A percentile compares a stretch with the other conserved stretches of the same genome.
phyloP scores from a whole-genome alignment of 2,329 filamentous ascomycete genomes.

The Trichothecium sympodiale region DNA sequence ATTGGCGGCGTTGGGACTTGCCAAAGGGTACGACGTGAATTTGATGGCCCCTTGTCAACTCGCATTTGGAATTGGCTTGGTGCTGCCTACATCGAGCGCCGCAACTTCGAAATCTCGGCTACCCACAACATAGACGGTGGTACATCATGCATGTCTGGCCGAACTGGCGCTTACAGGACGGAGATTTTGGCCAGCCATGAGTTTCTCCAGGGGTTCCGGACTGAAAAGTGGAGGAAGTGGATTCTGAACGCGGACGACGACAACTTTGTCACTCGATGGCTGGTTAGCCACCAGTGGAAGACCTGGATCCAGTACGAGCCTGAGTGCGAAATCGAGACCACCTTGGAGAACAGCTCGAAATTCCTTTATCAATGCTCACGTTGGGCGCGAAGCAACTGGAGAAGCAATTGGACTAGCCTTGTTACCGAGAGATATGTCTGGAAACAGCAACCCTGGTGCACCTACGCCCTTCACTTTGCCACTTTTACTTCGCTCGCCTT shows the following conservation, averaged over 20 bases:
- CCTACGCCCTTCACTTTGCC: constrained; percentile 84
- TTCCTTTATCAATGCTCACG: constrained; percentile 89
- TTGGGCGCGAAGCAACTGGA: constrained; percentile 96
- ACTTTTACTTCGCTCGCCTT: constrained; percentile 87
- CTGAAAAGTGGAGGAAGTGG: constrained; percentile 80
- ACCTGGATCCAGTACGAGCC: constrained; percentile 91
- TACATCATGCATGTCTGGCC: constrained; percentile 91
- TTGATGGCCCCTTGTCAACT: constrained; percentile 44
- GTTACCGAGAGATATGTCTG: constrained; percentile 75
- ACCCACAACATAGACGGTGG: constrained; percentile 92
- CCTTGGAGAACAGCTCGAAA: constrained; percentile 76
- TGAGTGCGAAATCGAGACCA: constrained; percentile 87
- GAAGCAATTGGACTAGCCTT: constrained; percentile 89
- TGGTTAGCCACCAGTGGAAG: constrained; percentile 85
- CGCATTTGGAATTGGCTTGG: constrained; percentile 81
- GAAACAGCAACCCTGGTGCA: constrained; percentile 82
- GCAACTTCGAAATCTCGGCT: constrained; percentile 94
- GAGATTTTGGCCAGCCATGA: constrained; percentile 76
- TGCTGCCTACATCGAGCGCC: constrained; percentile 80
- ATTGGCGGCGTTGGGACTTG: constrained; percentile 91
- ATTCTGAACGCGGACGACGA: constrained; percentile 94
- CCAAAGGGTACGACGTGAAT: constrained; percentile 68
- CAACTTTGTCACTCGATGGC: constrained; percentile 95
- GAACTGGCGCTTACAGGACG: constrained; percentile 84
- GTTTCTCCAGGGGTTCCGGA: constrained; percentile 82